phyloP scores from a whole-genome alignment of 2,329 filamentous ascomycete genomes.

The Talaromyces albobiverticillius region DNA sequence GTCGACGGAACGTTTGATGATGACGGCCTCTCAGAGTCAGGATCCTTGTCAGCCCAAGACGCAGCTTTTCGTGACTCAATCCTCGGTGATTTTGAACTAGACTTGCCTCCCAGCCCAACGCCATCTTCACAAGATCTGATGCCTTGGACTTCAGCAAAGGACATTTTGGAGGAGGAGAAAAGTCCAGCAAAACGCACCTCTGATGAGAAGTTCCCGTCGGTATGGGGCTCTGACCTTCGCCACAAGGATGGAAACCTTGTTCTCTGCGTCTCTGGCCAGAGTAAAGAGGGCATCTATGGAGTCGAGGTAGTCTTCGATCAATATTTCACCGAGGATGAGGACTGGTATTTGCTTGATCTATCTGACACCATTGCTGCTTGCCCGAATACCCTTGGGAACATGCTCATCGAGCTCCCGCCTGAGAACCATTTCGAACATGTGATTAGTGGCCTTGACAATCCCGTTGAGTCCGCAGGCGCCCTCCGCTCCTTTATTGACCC shows the following conservation, averaged over 20 bases:
- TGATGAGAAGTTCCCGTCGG: not conserved
- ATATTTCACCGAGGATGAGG: not conserved
- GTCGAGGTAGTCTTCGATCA: not conserved
- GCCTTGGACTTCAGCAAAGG: conserved; percentile 18
- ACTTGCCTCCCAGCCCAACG: conserved; percentile 19
- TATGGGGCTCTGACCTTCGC: not conserved
- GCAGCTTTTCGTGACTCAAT: not conserved
- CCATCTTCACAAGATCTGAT: conserved; percentile 20
- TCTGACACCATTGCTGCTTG: not conserved
- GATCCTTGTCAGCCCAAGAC: not conserved
- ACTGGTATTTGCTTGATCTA: conserved; percentile 9
- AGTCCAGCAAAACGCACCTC: not conserved
- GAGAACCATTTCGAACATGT: not conserved
- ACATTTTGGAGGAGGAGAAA: not conserved
- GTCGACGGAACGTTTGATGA: not conserved
- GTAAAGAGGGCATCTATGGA: conserved; percentile 1
- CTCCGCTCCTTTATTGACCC: not conserved
- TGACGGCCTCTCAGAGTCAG: not conserved
- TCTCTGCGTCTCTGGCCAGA: not conserved
- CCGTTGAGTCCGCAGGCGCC: not conserved
- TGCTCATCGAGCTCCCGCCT: not conserved
- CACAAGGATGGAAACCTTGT: conserved; percentile 5
- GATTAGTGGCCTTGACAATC: not conserved
- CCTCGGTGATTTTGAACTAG: not conserved
- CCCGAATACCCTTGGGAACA: not conserved